These are phyloP conservation scores for Phialocephala sp. DNA, from an alignment of 2,329 filamentous ascomycete species.

Conservation along the genomic window DNA sequence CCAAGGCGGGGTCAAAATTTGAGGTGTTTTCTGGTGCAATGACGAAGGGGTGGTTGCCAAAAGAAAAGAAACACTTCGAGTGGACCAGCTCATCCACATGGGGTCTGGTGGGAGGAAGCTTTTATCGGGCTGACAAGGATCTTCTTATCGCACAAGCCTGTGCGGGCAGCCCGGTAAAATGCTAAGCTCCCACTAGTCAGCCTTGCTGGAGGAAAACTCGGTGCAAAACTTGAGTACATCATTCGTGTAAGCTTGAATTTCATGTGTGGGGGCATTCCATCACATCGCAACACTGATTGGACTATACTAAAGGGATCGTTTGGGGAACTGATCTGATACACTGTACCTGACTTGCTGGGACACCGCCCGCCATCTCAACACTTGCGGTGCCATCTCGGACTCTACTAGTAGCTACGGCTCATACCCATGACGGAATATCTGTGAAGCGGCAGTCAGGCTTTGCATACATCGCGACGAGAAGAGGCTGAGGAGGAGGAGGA, in stretches of 20 bases:
- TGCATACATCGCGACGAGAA: background rate
- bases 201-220: background rate
- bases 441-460: background rate
- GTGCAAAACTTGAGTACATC: background rate
- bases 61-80: conserved; percentile 6
- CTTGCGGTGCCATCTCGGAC: conserved; percentile 19
- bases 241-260: conserved; percentile 1
- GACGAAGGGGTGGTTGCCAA: conserved; percentile 7
- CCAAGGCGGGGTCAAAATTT: background rate
- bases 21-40: conserved; percentile 22
- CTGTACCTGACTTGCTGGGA: conserved; percentile 20
- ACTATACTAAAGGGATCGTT: background rate
- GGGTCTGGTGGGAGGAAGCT: background rate
- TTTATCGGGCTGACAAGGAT: background rate
- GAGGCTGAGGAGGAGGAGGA: background rate
- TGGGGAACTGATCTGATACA: conserved; percentile 12
- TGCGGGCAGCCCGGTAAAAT: background rate
- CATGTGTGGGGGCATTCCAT: background rate
- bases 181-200: background rate
- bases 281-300: background rate
- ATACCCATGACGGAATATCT: background rate
- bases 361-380: background rate
- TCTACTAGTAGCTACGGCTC: conserved; percentile 1
- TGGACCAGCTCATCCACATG: background rate
- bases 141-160: too few species aligned